These are phyloP conservation scores for Penicillium janthinellum DNA, from an alignment of 2,329 filamentous ascomycete genomes.

Conservation along the genomic window DNA sequence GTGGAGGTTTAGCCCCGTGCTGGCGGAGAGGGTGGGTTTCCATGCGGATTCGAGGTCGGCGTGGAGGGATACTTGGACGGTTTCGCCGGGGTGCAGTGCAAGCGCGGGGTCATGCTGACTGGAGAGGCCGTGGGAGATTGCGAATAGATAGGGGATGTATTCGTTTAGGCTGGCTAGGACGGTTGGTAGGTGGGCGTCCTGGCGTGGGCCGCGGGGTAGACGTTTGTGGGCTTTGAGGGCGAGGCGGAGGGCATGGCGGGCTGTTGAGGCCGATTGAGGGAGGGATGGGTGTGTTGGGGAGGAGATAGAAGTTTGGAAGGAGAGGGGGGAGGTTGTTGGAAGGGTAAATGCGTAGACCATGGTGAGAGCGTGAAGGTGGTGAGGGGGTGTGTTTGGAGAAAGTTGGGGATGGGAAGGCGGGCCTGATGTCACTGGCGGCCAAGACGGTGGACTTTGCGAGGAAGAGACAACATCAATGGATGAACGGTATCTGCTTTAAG, in stretches of 20 bases:
- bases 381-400: conserved; percentile 19
- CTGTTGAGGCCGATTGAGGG: conserved; percentile 76
- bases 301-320: conserved; percentile 74
- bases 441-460: conserved; percentile 7
- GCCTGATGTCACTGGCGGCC: conserved; percentile 13
- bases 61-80: conserved; percentile 67
- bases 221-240: conserved; percentile 88
- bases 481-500: neutral
- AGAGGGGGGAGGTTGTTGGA: conserved; percentile 85
- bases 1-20: conserved; percentile 26
- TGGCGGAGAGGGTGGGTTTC: conserved; percentile 75
- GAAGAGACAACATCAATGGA: no score
- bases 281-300: conserved; percentile 88
- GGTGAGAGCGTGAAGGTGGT: conserved; percentile 18
- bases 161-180: conserved; percentile 70
- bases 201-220: conserved; percentile 67
- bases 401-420: conserved; percentile 5
- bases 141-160: conserved; percentile 83
- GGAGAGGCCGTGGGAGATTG: conserved; percentile 65
- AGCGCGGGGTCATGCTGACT: conserved; percentile 35
- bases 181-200: conserved; percentile 68
- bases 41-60: conserved; percentile 73
- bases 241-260: conserved; percentile 79
- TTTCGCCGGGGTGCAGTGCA: conserved; percentile 51
- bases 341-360: conserved; percentile 92